phyloP scores from a whole-genome alignment of 257 asterid species.

The Solanum peruvianum region DNA sequence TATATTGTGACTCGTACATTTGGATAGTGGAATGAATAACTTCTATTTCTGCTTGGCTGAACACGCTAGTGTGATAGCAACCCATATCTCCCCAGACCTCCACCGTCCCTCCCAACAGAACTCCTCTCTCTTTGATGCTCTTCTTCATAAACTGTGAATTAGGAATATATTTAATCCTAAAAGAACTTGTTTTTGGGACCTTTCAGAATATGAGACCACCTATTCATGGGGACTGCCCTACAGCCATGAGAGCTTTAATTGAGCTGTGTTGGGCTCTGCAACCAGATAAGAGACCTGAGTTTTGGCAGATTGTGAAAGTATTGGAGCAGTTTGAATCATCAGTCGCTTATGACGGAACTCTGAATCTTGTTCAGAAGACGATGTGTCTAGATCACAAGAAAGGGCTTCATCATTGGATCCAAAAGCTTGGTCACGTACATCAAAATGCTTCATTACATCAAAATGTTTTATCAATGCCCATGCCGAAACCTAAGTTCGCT shows the following conservation, averaged over 20 bases:
- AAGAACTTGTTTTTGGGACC: background rate
- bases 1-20: background rate
- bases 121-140: background rate
- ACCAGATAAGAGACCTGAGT: slow-evolving; percentile 87
- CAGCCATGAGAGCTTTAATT: slow-evolving; percentile 67
- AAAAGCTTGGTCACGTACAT: slow-evolving; percentile 39
- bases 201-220: slow-evolving; percentile 67
- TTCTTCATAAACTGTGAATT: background rate
- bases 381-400: slow-evolving; percentile 46
- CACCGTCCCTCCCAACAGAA: background rate
- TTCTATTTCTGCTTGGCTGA: background rate
- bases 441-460: background rate
- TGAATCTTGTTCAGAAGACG: slow-evolving; percentile 30
- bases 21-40: background rate
- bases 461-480: slow-evolving; percentile 10
- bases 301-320: slow-evolving; percentile 82
- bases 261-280: slow-evolving; percentile 80
- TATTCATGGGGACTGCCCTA: slow-evolving; percentile 51
- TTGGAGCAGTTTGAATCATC: slow-evolving; percentile 67
- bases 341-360: slow-evolving; percentile 43
- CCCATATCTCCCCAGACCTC: background rate
- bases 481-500: slow-evolving; percentile 42
- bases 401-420: slow-evolving; percentile 61
- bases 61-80: background rate
- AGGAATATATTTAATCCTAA: background rate